Evolutionary conservation across 768 basidiomycete species (phyloP), one percentile per base, ranked within the genome.

Genomic region (Mycena pura): DNA sequence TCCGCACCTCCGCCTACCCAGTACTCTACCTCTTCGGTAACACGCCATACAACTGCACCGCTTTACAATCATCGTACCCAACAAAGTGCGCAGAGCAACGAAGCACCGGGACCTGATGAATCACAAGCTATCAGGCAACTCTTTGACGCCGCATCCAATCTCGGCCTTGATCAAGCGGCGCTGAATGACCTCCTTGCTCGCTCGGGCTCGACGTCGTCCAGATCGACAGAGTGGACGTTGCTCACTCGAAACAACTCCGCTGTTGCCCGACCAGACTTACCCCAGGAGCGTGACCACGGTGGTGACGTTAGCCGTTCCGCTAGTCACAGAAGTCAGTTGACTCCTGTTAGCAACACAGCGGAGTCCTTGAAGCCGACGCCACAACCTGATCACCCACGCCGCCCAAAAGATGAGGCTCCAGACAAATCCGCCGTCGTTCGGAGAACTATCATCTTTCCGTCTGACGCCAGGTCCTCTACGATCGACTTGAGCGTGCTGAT

Each of bases 401-500:
- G 77, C 50, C 75, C 78, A 28, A 80, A 76, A 53, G 80, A 81
- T 56, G 73, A 73, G 2, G 73, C 76, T 36, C 60, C 61, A 36
- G 80, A 77, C 44, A 76, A 72, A 40, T 86, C 78, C 64, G 73
- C 86, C 22, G 76, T 94, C 59, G 82, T 94, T 50, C 84, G 93
- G 69, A 82, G 93, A 68, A 95, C 93, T 1, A 83, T 94, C 66
- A 89, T 93, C 67, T 86, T 88, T 68, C 88, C 92, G 46, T 88
- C 88, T 56, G 91, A 92, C 66, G 76, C 83, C 46, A 81, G 79
- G 65, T 76, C 80, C 36, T 82, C 89, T 21, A 80, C 83, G 43
- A 74, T 83, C 34, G 88, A 93, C 63, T 67, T 87, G 62, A 82
- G 77, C 68, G 78, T 80, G 22, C 70, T 84, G 60, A 78, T 82